These are phyloP conservation scores for Ophiostoma tasmaniense DNA, from an alignment of 2,329 filamentous ascomycete species.

Conservation along the genomic window DNA sequence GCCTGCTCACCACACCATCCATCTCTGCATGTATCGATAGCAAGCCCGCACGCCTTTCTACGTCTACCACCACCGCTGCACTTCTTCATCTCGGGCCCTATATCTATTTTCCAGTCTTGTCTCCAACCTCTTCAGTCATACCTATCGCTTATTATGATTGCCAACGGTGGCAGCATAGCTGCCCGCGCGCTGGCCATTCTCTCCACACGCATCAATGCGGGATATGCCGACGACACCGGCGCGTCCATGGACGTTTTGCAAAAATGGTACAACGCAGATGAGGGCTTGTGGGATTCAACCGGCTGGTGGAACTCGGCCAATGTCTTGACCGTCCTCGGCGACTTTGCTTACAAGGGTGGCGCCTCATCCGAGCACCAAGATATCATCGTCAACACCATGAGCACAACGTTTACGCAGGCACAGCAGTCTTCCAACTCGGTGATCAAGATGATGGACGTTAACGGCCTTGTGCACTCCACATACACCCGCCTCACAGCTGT, in stretches of 20 bases:
- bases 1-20: no score
- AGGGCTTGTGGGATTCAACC: conserved; percentile 54
- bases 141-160: not conserved
- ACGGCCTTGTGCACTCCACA: conserved; percentile 32
- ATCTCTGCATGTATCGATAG: not conserved
- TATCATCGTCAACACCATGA: conserved; percentile 33
- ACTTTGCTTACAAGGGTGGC: conserved; percentile 37
- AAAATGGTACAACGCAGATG: conserved; percentile 50
- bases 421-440: conserved; percentile 33
- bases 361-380: conserved; percentile 29
- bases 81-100: not conserved
- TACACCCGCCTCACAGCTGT: conserved; percentile 25
- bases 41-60: not conserved
- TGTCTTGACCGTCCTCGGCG: conserved; percentile 52
- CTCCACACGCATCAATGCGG: conserved; percentile 4
- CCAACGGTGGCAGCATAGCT: conserved; percentile 10
- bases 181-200: conserved; percentile 12
- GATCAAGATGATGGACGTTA: conserved; percentile 31
- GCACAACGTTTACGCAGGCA: conserved; percentile 39
- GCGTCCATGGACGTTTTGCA: conserved; percentile 41
- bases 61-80: not conserved
- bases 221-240: conserved; percentile 30
- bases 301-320: conserved; percentile 73
- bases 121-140: not conserved
- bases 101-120: not conserved